Evolutionary conservation across 1,139 yeast species (phyloP), one percentile per base, ranked within the genome.

Genomic region (Sugiyamaella novakii): DNA sequence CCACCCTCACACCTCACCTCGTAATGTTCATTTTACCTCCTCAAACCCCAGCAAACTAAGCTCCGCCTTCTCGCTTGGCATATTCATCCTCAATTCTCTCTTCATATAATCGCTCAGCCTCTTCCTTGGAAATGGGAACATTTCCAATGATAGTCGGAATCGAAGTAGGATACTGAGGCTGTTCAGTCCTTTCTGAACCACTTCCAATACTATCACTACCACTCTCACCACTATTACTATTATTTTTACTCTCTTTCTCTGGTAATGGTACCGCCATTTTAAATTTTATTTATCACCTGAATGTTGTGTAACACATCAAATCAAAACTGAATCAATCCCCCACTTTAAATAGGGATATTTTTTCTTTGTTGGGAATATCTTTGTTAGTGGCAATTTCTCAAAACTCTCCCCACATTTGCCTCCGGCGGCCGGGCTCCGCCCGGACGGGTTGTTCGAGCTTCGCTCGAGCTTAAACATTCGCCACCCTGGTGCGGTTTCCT

Each of bases 61-160:
- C 61, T 3, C 62, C 62, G 24, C 62, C 62, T 42, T 59, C 62
- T 18, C 61, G 55, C 53, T 59, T 59, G 49, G 62, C 62, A 40
- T 59, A 59, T 34, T 59, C 62, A 25, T 57, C 61, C 49, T 59
- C 60, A 46, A 59, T 59, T 22, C 56, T 47, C 47, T 59, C 61
- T 27, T 52, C 51, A 40, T 58, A 59, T 27, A 49, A 41, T 21
- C 45, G 49, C 21, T 50, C 55, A 14, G 54, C 50, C 46, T 43
- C 46, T 21, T 43, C 46, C 25, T 34, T 43, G 10, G 45, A 41
- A 15, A 41, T 31, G 25, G 19, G 21, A 10, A 38, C 34, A 22
- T 38, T 38, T 14, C 43, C 43, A 22, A 38, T 38, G 15, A 38
- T 38, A 22, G 43, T 38, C 8, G 43, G 43, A 27, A 38, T 38